Base-by-base conservation (phyloP, 345 rosid genomes). In the Leavenworthia alabamica region DNA sequence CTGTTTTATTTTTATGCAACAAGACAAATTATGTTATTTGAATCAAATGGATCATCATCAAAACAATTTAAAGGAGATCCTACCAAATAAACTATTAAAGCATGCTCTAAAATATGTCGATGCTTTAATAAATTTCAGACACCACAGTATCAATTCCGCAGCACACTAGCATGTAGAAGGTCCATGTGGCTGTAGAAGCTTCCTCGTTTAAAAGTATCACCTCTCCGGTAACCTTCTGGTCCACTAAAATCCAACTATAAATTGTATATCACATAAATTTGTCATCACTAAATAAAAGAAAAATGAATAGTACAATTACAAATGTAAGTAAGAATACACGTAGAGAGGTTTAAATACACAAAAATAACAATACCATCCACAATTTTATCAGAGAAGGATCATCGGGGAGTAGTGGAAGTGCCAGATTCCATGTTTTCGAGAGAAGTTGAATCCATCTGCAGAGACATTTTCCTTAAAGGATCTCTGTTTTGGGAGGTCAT, bases 341-440 rank as follows among this genome's bases (percentile, higher is more conserved):
- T 26, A 14, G 35, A 14, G 35, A 40, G 0, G 23, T 24, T 57
- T 24, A 6, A 41, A 31, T 53, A 10, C 51, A 58, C 15, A 52
- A 1, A 23, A 16, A 45, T 36, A 59, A 33, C 36, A 7, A 6
- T 22, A 8, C 17, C 50, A 59, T 52, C 31, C 36, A 53, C 27
- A 53, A 16, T 13, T 56, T 52, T n/a, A n/a, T n/a, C n/a, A 47
- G 19, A 46, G 10, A 22, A 61, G 2, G 4, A 60, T 62, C 63
- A 62, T 29, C 64, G 49, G 0, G 42, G 27, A 53, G 29, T 56
- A 17, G 42, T 23, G 29, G 31, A 8, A 55, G 15, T 29, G 24
- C 64, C 74, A 56, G 69, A 56, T 40, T 70, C 74, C 74, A 70
- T 63, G 46, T 63, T 70, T 9, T 63, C 70, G 0, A 71, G 66